These are phyloP conservation scores for Heliamphora pulchella DNA, from an alignment of 179 eudicot species.

Conservation along the genomic window DNA sequence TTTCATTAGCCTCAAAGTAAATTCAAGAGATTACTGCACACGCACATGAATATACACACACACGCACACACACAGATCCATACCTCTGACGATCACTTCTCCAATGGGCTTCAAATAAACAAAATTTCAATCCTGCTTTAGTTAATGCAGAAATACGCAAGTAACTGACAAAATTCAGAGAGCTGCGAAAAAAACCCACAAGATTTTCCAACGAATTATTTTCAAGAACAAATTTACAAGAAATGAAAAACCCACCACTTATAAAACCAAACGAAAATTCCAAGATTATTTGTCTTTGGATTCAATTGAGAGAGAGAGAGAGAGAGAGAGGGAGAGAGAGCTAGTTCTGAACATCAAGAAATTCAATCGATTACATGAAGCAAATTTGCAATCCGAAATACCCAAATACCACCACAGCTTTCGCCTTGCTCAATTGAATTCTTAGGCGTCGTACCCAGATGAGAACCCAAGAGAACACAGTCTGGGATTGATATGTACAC, in stretches of 20 bases:
- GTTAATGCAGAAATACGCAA: not conserved
- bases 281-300: not conserved
- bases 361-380: not conserved
- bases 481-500: not conserved
- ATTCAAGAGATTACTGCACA: not conserved
- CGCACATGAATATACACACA: not conserved
- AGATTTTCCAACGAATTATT: not conserved
- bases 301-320: not conserved
- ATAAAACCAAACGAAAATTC: conserved; percentile 3
- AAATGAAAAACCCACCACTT: conserved; percentile 1
- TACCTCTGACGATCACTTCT: conserved; percentile 6
- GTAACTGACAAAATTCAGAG: not conserved
- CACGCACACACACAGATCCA: not conserved
- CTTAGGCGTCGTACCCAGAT: not conserved
- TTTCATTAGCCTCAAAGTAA: not conserved
- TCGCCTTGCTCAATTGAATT: not conserved
- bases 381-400: not conserved
- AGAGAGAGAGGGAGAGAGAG: not conserved
- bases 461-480: not conserved
- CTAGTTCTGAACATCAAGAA: not conserved
- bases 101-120: not conserved
- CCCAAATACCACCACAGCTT: not conserved
- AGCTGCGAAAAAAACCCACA: conserved; percentile 11
- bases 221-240: not conserved
- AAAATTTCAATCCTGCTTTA: not conserved